Base-by-base conservation (phyloP, 2,329 filamentous ascomycete genomes). In the Neopestalotiopsis rosae region DNA sequence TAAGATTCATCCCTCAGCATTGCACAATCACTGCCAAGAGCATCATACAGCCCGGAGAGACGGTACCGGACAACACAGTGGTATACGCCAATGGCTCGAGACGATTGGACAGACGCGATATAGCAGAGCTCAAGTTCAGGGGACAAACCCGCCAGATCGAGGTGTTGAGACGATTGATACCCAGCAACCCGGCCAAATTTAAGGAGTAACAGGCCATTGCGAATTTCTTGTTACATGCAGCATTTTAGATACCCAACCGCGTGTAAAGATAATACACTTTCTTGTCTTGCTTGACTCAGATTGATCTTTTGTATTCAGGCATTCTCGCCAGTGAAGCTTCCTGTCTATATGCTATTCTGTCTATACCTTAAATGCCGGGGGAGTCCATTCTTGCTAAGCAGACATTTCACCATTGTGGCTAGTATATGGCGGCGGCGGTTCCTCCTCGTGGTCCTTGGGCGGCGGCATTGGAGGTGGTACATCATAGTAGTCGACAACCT, bases 1-100 rank as follows among this genome's bases (percentile, higher is more conserved):
- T 59, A 59, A 59, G 13, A 28, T 59, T 24, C 9, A 24, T 13
- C 24, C 28, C 9, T 38, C 79, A 91, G 85, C 88, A 94, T 76
- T 92, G 91, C 74, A 94, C 91, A 28, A 85, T 95, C 65, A 91
- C 92, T 7, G 87, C 92, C 0, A 84, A 88, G 69, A 90, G 88
- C 30, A 83, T 85, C 32, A 82, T 94, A 57, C 79, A 81, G 0
- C 86, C 89, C 10, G 86, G 87, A 0, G 87, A 89, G 40, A 80
- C 83, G 12, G 76, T 95, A 0, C 87, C 88, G 0, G 91, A 94
- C 69, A 89, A 88, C 77, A 91, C 89, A 0, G 91, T 94, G 5
- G 82, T 94, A 28, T 94, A 89, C 79, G 90, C 91, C 0, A 87
- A 88, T 68, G 90, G 90, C 32, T 82, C 84, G 72, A 83, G 85